Conservation (phyloP, 2,329 filamentous ascomycete species). For the Coniochaeta sp. region DNA sequence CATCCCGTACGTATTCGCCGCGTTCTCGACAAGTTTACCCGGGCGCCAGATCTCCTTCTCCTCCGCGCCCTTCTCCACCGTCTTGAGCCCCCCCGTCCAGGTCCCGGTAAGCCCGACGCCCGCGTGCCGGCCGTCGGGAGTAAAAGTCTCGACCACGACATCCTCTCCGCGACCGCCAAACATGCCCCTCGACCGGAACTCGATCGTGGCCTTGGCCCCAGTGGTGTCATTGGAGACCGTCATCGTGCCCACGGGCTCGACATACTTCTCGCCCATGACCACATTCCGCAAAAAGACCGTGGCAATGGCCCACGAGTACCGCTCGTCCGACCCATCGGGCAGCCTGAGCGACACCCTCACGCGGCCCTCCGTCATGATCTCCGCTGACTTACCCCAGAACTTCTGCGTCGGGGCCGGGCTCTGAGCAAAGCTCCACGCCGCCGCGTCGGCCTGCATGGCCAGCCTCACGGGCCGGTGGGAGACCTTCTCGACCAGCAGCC, state of each 20-base stretch:
- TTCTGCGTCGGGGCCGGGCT: slow-evolving; percentile 87
- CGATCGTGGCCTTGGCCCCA: slow-evolving; percentile 74
- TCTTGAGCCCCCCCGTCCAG: slow-evolving; percentile 66
- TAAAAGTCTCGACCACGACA: slow-evolving; percentile 67
- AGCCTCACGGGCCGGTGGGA: slow-evolving; percentile 86
- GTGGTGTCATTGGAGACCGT: slow-evolving; percentile 75
- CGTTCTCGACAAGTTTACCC: slow-evolving; percentile 70
- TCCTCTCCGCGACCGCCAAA: slow-evolving; percentile 93
- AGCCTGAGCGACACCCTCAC: slow-evolving; percentile 67
- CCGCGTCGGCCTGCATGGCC: slow-evolving; percentile 85
- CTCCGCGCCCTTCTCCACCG: slow-evolving; percentile 47
- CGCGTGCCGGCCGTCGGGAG: slow-evolving; percentile 55
- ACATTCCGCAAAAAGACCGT: slow-evolving; percentile 93
- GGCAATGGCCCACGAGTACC: slow-evolving; percentile 81
- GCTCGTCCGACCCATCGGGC: slow-evolving; percentile 58
- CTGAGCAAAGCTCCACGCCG: slow-evolving; percentile 79
- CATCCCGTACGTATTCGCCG: slow-evolving; percentile 76
- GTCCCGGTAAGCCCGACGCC: slow-evolving; percentile 68
- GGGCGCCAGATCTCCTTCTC: slow-evolving; percentile 71
- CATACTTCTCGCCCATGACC: slow-evolving; percentile 95
- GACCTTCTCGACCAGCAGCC: slow-evolving; percentile 92
- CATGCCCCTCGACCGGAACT: slow-evolving; percentile 94
- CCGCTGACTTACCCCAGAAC: slow-evolving; percentile 96
- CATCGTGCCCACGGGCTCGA: slow-evolving; percentile 91
- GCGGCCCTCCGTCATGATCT: slow-evolving; percentile 87